A percentile compares a stretch with the other conserved stretches of the same genome.
Conservation (phyloP, 192 early-diverging fungal species). For the Coemansia sp. region DNA sequence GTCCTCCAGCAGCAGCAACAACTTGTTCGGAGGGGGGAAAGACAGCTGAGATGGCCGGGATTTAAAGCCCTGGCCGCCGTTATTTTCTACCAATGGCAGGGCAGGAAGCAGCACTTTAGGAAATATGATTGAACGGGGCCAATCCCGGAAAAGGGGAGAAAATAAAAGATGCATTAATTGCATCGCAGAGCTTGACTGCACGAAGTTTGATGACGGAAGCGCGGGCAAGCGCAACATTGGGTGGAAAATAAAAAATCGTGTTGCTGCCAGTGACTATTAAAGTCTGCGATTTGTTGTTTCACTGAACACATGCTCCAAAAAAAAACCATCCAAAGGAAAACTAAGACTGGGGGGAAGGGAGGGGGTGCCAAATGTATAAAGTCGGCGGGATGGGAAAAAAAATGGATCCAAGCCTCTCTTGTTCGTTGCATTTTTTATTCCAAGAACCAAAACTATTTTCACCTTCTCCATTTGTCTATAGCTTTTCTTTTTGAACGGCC, state of each 20-base stretch:
- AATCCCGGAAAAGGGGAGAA: background rate
- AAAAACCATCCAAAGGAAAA: too few relatives aligned
- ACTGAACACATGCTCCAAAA: background rate
- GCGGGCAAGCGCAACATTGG: too few relatives aligned
- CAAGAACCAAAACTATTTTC: background rate
- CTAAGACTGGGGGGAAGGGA: too few relatives aligned
- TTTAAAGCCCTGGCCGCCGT: too few relatives aligned
- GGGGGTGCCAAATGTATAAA: too few relatives aligned
- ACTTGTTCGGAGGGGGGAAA: too few relatives aligned
- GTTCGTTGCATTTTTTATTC: background rate
- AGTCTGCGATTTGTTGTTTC: background rate
- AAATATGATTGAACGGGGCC: background rate
- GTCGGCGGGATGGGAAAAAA: too few relatives aligned
- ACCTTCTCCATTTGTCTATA: too few relatives aligned
- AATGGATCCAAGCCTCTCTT: background rate
- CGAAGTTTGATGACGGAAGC: too few relatives aligned
- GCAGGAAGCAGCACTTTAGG: background rate
- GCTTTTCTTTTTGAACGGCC: too few relatives aligned
- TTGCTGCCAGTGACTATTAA: background rate
- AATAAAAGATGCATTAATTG: background rate
- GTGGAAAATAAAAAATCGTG: background rate
- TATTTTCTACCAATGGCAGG: background rate
- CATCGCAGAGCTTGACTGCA: background rate
- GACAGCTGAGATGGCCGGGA: too few relatives aligned
- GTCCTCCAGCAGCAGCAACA: too few relatives aligned